A percentile compares a stretch with the other conserved stretches of the same genome.
Conservation (phyloP, 2,329 filamentous ascomycete species). For the Zarea fungicola region DNA sequence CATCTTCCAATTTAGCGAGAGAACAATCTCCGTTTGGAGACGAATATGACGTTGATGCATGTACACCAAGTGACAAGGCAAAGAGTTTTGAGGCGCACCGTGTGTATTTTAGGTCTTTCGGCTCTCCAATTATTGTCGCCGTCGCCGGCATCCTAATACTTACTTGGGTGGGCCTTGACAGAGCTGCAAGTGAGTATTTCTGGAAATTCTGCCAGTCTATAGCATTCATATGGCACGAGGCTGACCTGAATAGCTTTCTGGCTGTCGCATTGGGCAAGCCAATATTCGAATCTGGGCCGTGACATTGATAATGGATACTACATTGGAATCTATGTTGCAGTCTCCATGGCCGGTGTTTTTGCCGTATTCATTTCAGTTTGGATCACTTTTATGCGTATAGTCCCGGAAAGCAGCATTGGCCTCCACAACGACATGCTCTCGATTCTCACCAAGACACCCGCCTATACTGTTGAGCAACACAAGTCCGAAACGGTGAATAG, state of each 20-base stretch:
- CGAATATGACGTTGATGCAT: background rate
- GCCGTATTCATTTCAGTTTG: background rate
- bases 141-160: background rate
- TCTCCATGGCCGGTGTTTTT: background rate
- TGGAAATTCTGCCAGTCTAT: background rate
- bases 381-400: background rate
- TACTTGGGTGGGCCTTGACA: background rate
- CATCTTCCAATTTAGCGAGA: background rate
- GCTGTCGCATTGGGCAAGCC: background rate
- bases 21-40: too few relatives aligned
- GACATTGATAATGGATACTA: background rate
- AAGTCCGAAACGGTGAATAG: conserved; percentile 1
- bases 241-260: background rate
- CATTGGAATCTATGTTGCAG: background rate
- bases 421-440: background rate
- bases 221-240: too few relatives aligned
- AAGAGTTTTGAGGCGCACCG: background rate
- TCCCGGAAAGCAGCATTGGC: background rate
- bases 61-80: background rate
- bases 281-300: background rate
- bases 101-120: background rate
- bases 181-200: background rate
- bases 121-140: background rate
- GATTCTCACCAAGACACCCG: conserved; percentile 1
- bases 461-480: background rate